Evolutionary conservation across 192 early-diverging fungal genomes (phyloP), one percentile per base, ranked within the genome.

Genomic region (Funneliformis mosseae): DNA sequence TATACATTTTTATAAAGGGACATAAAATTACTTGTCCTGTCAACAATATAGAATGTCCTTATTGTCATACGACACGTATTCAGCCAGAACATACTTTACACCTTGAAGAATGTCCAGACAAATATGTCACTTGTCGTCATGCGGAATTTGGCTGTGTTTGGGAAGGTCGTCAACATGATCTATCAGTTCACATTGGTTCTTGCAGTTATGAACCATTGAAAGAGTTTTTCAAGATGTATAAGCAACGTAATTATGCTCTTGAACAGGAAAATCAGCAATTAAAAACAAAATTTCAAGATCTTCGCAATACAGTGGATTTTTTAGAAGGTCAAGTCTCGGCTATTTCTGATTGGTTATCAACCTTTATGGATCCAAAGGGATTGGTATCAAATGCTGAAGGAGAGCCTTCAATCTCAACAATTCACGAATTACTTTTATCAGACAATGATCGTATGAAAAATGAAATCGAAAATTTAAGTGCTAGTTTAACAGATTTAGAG

Each of bases 151-250:
- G 93, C 0, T 94, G 93, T 63, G 69, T 81, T 7, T 94, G 93
- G 93, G 80, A 75, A 21, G 93, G 91, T 39, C 82, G 80, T 43
- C 82, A 89, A 6, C 73, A 77, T 42, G 73, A 82, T 14, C 38
- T 88, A 18, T 46, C 41, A 1, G 78, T 78, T 14, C 93, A 94
- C 79, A 74, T 84, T 6, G 74, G 78, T 7, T 62, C 80, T n/a
- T 94, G 93, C 60, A 80, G 89, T 0, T 93, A 89, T 62, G 92
- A 92, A 48, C 81, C 88, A 16, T 88, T 94, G 59, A 89, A 90
- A 70, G 85, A 84, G 3, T 91, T 85, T 46, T 81, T 93, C 11
- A 74, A 80, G 14, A 46, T 84, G 1, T 86, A 90, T 48, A 87
- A 91, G 25, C 73, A 80, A 33, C 83, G 83, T 28, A 82, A 84